Evolutionary conservation across 2,329 filamentous ascomycete species (phyloP), one percentile per base, ranked within the genome.

Genomic region (Talaromyces atroroseus): DNA sequence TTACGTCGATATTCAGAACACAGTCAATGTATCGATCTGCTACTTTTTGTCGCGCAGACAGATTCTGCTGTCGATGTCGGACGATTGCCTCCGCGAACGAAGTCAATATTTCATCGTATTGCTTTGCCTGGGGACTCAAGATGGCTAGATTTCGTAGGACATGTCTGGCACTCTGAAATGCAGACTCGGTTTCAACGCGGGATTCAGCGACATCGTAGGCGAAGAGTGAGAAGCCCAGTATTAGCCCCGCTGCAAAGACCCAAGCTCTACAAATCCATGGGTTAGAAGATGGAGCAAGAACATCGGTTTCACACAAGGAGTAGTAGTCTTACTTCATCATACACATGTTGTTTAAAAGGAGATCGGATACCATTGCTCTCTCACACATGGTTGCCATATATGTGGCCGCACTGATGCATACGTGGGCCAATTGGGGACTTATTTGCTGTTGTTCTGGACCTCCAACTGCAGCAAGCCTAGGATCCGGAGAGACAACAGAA

Each of bases 181-280:
- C 77, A 6, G 65, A 74, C 66, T 80, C 74, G 1, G 74, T 65
- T 0, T 76, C 73, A 5, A 70, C 65, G 49, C 80, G 76, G 0
- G 78, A 78, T 36, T 58, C 56, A 2, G 51, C 18, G 26, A 50
- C 56, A 21, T 58, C 56, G 18, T 58, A 58, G 26, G 44, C 52
- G 58, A 84, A 82, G 60, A 82, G 76, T 1, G 79, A 76, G 16
- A 85, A 79, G 0, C 82, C 82, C 0, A 84, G 71, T 0, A 84
- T 76, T 0, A 85, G 66, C 0, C 81, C 82, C 1, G 82, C 79
- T 0, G 80, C 79, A 56, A 85, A 84, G 0, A 83, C 70, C 56
- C 79, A 76, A 18, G 78, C 79, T 58, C 78, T 81, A 50, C 40
- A 56, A 36, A 2, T 3, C 5, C 29, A 34, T 12, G 21, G 26